Base-by-base conservation (phyloP, 257 asterid species). In the Coffea canephora region DNA sequence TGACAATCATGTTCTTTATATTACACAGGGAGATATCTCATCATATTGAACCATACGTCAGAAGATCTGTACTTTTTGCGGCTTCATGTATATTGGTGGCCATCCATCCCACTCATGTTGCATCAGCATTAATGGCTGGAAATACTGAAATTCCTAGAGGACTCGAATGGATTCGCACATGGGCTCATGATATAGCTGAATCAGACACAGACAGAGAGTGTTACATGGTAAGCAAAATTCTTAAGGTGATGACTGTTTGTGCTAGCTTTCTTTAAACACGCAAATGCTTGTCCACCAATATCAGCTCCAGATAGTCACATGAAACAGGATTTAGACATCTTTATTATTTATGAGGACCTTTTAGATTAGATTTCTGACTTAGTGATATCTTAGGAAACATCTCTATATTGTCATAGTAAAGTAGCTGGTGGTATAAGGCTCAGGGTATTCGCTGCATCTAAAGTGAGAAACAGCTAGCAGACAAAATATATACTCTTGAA, bases 171-270 rank as follows among this genome's bases (percentile, higher is more conserved):
- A 83, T 94, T 61, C 98, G 95, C 71, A 71, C 85, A 27, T 93
- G 94, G 95, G 96, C 99, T 34, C 89, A 92, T 80, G 87, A 87
- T 76, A 89, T 92, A 76, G 89, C 94, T 79, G 99, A 94, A 80
- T 88, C 97, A 46, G 98, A 95, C 85, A 90, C 90, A 10, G 99
- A 95, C 78, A 87, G 90, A 83, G 98, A 93, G 70, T 95, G 99
- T 87, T 91, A 91, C 84, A 84, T 86, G 86, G 99, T 95, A 89
- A 79, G 93, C 78, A 71, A 66, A 83, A 57, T 45, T 39, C 19
- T 39, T 34, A 23, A 6, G 15, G 39, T 13, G 59, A 74, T 31
- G 61, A 15, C 31, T 2, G 46, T 27, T 23, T 46, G 5, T 80
- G 66, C 41, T 70, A 39, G 10, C 69, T 62, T 73, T 39, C 71